Evolutionary conservation across 2,329 filamentous ascomycete genomes (phyloP), one percentile per base, ranked within the genome.

Genomic region (Lasiodiplodia citricola): DNA sequence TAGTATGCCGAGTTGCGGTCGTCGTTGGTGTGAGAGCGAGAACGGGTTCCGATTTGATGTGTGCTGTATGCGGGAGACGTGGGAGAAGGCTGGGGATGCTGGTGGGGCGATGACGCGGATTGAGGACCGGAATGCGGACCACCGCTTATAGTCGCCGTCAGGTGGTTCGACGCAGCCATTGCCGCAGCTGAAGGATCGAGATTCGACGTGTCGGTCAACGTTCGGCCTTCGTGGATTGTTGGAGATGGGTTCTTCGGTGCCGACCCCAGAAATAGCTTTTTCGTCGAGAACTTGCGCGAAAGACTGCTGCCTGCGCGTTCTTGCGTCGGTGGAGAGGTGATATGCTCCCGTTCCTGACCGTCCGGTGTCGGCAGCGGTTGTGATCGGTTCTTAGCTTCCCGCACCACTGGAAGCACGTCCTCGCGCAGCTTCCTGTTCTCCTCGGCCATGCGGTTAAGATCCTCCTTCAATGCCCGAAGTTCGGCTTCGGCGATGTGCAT

Each of bases 391-490:
- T 98, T 98, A 75, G 91, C 92, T 76, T 97, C 89, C 71, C 94
- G 92, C 75, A 97, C 88, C 23, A 97, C 91, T 3, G 96, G 95
- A 38, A 98, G 85, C 76, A 97, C 89, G 77, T 99, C 96, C 80
- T 98, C 95, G 68, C 96, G 88, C 71, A 99, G 82, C 73, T 93
- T 91, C 73, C 92, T 88, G 78, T 97, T 97, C 77, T 98, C 94
- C 51, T 97, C 93, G 14, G 91, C 74, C 66, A 85, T 80, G 50
- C 82, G 77, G 70, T 79, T 80, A 58, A 85, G 76, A 69, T 85
- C 83, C 62, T 83, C 81, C 69, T 81, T 91, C 75, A 98, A 87
- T 70, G 91, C 89, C 71, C 92, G 89, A 76, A 98, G 82, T 77
- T 98, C 94, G 69, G 90, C 87, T 80, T 98, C 95, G 31, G 95